These are phyloP conservation scores for Apophysomyces trapeziformis DNA, from an alignment of 371 early-diverging fungal genomes.

Conservation along the genomic window DNA sequence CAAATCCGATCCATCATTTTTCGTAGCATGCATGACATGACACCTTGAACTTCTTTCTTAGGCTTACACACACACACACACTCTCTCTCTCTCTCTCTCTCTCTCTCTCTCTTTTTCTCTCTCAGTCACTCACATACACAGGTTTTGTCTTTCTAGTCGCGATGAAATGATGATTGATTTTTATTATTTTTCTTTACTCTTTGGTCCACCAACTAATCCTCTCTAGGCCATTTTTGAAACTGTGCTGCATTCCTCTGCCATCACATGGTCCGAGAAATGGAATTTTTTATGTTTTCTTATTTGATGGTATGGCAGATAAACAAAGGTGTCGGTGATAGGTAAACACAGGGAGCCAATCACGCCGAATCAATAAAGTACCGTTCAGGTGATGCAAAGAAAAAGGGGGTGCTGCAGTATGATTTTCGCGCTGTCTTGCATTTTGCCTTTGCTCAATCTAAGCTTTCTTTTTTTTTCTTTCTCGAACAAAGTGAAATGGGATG, in stretches of 20 bases:
- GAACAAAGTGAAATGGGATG: too few relatives aligned
- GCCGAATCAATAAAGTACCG: constrained; percentile 3
- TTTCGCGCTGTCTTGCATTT: background rate
- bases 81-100: too few relatives aligned
- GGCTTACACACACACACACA: too few relatives aligned
- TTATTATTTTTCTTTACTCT: background rate
- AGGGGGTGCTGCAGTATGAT: constrained; percentile 1
- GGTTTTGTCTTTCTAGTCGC: background rate
- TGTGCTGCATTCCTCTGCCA: constrained; percentile 5
- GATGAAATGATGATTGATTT: background rate
- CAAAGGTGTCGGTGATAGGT: background rate
- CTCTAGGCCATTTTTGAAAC: constrained; percentile 2
- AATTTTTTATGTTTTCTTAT: background rate
- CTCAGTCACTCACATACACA: too few relatives aligned
- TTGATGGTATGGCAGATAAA: constrained; percentile 2
- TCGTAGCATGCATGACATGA: too few relatives aligned
- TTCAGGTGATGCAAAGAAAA: constrained; percentile 4
- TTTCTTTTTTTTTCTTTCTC: too few relatives aligned
- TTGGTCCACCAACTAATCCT: background rate
- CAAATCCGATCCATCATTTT: too few relatives aligned
- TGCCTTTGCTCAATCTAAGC: too few relatives aligned
- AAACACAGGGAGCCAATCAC: constrained; percentile 4
- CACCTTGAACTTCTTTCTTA: too few relatives aligned
- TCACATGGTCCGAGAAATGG: constrained; percentile 6
- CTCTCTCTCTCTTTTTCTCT: too few relatives aligned